These are phyloP conservation scores for Thielaviopsis euricoi DNA, from an alignment of 2,329 filamentous ascomycete genomes.

Conservation along the genomic window DNA sequence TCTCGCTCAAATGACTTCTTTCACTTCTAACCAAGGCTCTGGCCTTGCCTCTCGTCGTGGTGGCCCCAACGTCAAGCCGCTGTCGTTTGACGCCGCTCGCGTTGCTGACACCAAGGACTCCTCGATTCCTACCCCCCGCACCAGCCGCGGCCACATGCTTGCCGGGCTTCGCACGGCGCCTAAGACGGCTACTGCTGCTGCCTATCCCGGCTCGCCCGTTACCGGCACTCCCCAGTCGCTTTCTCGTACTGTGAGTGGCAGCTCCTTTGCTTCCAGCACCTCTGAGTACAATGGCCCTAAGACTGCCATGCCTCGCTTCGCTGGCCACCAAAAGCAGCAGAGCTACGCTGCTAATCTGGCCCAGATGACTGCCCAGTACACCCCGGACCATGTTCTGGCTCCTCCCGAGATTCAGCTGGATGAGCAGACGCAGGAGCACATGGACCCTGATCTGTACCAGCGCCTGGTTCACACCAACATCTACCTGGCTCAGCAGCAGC, in stretches of 20 bases:
- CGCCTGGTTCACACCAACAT: conserved; percentile 83
- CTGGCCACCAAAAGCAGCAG: conserved; percentile 17
- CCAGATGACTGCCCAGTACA: conserved; percentile 39
- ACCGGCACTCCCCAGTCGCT: conserved; percentile 24
- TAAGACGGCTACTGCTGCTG: conserved; percentile 60
- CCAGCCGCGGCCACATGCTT: conserved; percentile 85
- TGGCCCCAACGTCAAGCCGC: conserved; percentile 75
- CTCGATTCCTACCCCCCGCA: conserved; percentile 66
- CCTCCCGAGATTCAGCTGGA: conserved; percentile 67
- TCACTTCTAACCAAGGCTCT: conserved; percentile 51
- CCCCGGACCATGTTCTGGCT: conserved; percentile 73
- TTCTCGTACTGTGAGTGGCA: conserved; percentile 28
- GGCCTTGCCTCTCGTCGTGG: conserved; percentile 76
- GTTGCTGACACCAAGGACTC: conserved; percentile 51
- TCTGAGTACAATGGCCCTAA: conserved; percentile 30
- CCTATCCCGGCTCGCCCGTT: conserved; percentile 50
- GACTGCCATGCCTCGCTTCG: conserved; percentile 38
- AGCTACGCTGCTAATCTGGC: conserved; percentile 17
- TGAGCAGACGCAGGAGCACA: conserved; percentile 50
- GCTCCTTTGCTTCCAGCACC: conserved; percentile 26
- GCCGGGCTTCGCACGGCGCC: conserved; percentile 87
- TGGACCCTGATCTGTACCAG: conserved; percentile 76
- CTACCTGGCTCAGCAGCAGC: conserved; percentile 86
- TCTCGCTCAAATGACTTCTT: conserved; percentile 94
- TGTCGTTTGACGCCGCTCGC: conserved; percentile 61